Evolutionary conservation across 2,329 filamentous ascomycete genomes (phyloP), one percentile per base, ranked within the genome.

Genomic region (Fusarium sp.): DNA sequence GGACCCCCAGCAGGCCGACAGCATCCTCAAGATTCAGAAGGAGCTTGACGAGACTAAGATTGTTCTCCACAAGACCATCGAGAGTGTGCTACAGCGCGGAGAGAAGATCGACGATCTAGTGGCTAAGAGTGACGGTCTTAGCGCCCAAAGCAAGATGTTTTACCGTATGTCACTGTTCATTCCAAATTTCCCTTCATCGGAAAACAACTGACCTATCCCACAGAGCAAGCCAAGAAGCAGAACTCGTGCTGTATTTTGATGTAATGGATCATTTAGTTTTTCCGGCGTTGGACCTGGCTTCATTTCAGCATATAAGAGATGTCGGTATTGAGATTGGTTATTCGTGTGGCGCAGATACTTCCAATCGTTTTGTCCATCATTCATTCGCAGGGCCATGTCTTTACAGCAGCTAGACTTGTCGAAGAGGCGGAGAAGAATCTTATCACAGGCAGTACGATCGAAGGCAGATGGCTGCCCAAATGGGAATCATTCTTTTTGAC

Each of bases 21-120:
- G 92, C 83, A 97, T 98, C 81, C 90, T 94, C 87, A 95, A 94
- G 88, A 98, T 99, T 79, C 96, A 98, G 84, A 93, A 94, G 85
- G 95, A 99, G 86, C 88, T 99, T 70, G 95, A 98, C 80, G 95
- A 98, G 88, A 98, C 96, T 69, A 98, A 98, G 89, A 95, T 97
- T 80, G 92, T 97, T 67, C 88, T 99, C 78, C 95, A 98, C 86
- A 97, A 98, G 89, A 98, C 96, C 49, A 98, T 97, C 78, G 93
- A 97, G 86, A 93, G 90, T 79, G 91, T 88, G 59, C 83, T 98
- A 79, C 92, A 98, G 86, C 90, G 96, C 71, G 96, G 95, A 46
- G 95, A 98, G 90, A 98, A 98, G 89, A 94, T 99, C 76, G 96
- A 98, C 80, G 94, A 93, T 78, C 85, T 99, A 77, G 96, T 98